phyloP scores from a whole-genome alignment of 2,329 filamentous ascomycete genomes.

The Fusarium denticulatum region DNA sequence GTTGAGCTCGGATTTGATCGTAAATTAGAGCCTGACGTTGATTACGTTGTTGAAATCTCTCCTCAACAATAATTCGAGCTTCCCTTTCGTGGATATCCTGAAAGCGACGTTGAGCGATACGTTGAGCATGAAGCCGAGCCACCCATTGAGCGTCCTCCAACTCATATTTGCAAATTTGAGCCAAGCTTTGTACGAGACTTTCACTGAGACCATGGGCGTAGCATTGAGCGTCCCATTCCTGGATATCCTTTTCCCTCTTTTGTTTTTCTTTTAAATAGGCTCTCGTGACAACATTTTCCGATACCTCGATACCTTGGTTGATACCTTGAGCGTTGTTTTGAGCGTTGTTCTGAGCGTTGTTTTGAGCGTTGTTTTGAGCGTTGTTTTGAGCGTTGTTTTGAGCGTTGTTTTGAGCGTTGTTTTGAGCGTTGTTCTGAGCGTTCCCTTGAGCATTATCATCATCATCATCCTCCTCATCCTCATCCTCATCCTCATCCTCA shows the following conservation, averaged over 20 bases:
- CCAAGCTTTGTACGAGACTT: background rate
- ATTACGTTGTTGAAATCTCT: background rate
- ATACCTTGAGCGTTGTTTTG: background rate
- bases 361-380: too few species aligned
- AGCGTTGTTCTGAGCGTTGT: too few species aligned
- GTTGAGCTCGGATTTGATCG: background rate
- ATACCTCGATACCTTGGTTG: background rate
- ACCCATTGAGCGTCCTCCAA: background rate
- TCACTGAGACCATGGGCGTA: background rate
- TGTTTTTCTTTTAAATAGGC: background rate
- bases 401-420: too few species aligned
- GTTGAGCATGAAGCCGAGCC: background rate
- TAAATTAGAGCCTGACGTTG: background rate
- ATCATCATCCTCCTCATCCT: rapidly evolving
- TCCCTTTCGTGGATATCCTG: background rate
- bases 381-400: background rate
- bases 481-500: background rate
- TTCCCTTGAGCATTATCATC: background rate
- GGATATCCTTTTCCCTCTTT: background rate
- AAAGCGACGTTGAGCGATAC: background rate
- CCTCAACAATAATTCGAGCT: background rate
- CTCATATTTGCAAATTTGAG: background rate
- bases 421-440: background rate
- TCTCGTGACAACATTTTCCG: background rate
- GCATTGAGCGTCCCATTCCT: background rate